phyloP scores from a whole-genome alignment of 768 basidiomycete genomes.

The Pholiota microspora region DNA sequence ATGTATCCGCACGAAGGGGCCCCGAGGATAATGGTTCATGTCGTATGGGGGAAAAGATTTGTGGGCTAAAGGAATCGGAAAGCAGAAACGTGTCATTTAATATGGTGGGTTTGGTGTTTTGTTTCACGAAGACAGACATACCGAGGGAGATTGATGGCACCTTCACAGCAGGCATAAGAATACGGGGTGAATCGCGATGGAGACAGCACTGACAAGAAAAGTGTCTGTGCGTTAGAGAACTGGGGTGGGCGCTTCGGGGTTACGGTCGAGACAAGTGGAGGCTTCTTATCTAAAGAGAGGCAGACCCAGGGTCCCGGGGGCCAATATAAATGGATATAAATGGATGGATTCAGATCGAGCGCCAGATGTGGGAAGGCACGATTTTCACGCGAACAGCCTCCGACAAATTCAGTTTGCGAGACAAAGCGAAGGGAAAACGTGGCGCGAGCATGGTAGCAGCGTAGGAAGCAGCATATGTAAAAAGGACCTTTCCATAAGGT shows the following conservation, averaged over 20 bases:
- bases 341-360: constrained; percentile 27
- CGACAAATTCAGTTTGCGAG: constrained; percentile 27
- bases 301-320: constrained; percentile 28
- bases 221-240: constrained; percentile 4
- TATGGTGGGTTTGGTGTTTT: constrained; percentile 14
- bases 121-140: constrained; percentile 19
- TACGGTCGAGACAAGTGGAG: constrained; percentile 14
- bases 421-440: constrained; percentile 24
- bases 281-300: constrained; percentile 31
- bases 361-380: constrained; percentile 29
- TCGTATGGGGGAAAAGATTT: constrained; percentile 21
- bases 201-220: constrained; percentile 10
- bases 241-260: constrained; percentile 25
- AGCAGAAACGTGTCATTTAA: constrained; percentile 8
- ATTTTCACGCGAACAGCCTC: constrained; percentile 33
- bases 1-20: constrained; percentile 22
- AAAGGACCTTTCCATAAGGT: background rate
- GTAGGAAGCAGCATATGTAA: background rate
- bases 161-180: constrained; percentile 18
- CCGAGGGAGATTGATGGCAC: constrained; percentile 18
- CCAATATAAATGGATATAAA: constrained; percentile 26
- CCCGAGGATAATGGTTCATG: constrained; percentile 17
- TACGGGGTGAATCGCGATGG: constrained; percentile 6
- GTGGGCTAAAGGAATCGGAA: constrained; percentile 6
- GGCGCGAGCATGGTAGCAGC: constrained; percentile 24